These are phyloP conservation scores for Ettlia oleoabundans DNA, from an alignment of 139 green algal genomes.

Conservation along the genomic window DNA sequence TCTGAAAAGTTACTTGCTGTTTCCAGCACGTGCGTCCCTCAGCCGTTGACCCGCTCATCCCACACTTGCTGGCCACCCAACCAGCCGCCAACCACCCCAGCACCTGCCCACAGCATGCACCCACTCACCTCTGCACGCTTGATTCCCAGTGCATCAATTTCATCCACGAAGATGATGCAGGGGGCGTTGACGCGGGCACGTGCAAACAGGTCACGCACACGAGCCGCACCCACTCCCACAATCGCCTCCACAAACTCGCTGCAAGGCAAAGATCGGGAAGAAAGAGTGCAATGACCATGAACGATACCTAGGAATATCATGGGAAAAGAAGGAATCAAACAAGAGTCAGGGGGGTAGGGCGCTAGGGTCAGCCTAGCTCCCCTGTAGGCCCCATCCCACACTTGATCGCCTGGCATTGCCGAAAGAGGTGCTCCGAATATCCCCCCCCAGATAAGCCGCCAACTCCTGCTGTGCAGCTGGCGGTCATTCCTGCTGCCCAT, in stretches of 20 bases:
- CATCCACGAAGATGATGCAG: constrained; percentile 98
- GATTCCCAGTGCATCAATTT: constrained; percentile 96
- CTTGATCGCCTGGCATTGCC: too few relatives aligned
- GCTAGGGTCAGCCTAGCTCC: too few relatives aligned
- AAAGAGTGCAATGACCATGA: too few relatives aligned
- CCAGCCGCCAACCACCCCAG: not conserved
- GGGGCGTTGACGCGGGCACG: constrained; percentile 84
- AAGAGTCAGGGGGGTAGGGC: too few relatives aligned
- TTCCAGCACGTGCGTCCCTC: too few relatives aligned
- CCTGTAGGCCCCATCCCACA: too few relatives aligned
- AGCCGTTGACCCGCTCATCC: too few relatives aligned
- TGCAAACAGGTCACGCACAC: constrained; percentile 97
- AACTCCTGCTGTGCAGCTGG: not conserved
- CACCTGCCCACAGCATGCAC: not conserved
- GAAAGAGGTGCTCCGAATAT: not conserved
- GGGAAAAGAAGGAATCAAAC: too few relatives aligned
- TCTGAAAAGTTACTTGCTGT: too few relatives aligned
- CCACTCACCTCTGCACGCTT: constrained; percentile 70
- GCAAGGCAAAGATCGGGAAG: not conserved
- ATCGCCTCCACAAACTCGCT: constrained; percentile 99
- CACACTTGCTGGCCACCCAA: too few relatives aligned
- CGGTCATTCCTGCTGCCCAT: not conserved
- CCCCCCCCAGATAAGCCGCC: not conserved
- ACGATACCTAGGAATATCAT: too few relatives aligned
- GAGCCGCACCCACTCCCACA: constrained; percentile 95